A percentile compares a stretch with the other conserved stretches of the same genome.
phyloP scores from a whole-genome alignment of 129 eudicot genomes.

The Escallonia herrerae region DNA sequence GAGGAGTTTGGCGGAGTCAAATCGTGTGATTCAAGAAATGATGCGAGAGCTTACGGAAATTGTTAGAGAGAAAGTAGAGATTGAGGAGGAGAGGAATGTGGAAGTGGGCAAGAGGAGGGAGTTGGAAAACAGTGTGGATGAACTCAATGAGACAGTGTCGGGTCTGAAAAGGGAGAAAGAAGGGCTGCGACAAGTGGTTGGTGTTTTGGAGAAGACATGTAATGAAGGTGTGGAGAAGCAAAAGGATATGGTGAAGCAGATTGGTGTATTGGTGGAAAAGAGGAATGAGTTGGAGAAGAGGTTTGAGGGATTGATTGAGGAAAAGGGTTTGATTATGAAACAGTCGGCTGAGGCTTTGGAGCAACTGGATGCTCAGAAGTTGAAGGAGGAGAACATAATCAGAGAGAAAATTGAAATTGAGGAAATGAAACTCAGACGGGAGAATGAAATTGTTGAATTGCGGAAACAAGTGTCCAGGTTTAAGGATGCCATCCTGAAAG shows the following conservation, averaged over 20 bases:
- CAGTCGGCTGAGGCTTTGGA: conserved; percentile 31
- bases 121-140: conserved; percentile 35
- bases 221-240: conserved; percentile 29
- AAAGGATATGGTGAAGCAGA: conserved; percentile 25
- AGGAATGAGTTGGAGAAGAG: conserved; percentile 28
- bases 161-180: conserved; percentile 37
- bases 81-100: conserved; percentile 36
- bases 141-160: conserved; percentile 33
- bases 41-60: conserved; percentile 26
- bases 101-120: conserved; percentile 26
- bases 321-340: conserved; percentile 32
- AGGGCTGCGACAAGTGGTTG: conserved; percentile 24
- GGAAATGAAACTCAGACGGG: conserved; percentile 32
- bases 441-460: conserved; percentile 27
- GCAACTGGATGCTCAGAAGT: conserved; percentile 20
- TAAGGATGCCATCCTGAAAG: conserved; percentile 16
- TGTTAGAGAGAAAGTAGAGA: conserved; percentile 25
- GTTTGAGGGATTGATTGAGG: conserved; percentile 22
- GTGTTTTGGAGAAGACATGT: conserved; percentile 45
- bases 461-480: conserved; percentile 23
- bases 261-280: conserved; percentile 39
- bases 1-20: conserved; percentile 28
- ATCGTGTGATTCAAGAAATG: conserved; percentile 23
- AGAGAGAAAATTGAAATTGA: conserved; percentile 30
- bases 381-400: conserved; percentile 16